phyloP scores from a whole-genome alignment of 306 rosid genomes.

The Prunus mira region DNA sequence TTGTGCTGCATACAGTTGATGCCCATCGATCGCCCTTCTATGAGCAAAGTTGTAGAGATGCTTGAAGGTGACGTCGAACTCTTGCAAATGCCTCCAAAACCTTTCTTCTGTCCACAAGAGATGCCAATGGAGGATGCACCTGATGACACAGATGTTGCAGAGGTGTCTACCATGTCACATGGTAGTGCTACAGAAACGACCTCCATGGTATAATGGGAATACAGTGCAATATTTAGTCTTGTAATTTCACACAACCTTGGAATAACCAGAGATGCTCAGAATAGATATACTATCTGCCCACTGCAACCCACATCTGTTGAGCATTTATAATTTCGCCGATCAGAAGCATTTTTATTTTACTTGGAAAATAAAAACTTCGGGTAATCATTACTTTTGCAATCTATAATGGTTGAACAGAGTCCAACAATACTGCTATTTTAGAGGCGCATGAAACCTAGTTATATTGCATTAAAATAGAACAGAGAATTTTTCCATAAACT shows the following conservation, averaged over 20 bases:
- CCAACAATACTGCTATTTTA: slow-evolving; percentile 23
- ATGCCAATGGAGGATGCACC: neutral
- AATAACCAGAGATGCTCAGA: too few species aligned
- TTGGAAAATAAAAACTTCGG: too few species aligned
- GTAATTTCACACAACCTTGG: neutral
- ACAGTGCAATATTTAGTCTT: neutral
- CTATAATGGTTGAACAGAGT: slow-evolving; percentile 40
- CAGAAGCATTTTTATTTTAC: too few species aligned
- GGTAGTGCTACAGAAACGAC: neutral
- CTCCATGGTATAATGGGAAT: neutral
- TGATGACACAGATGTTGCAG: neutral
- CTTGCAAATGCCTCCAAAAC: slow-evolving; percentile 32
- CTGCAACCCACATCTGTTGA: too few species aligned
- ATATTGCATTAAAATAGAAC: neutral
- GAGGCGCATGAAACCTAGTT: slow-evolving; percentile 12
- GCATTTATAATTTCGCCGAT: too few species aligned
- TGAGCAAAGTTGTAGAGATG: slow-evolving; percentile 31
- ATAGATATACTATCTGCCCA: too few species aligned
- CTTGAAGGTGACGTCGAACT: slow-evolving; percentile 18
- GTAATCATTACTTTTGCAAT: slow-evolving; percentile 68
- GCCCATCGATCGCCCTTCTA: slow-evolving; percentile 32
- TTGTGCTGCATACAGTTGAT: slow-evolving; percentile 41
- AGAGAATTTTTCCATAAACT: neutral
- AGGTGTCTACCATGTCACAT: neutral
- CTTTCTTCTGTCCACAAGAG: slow-evolving; percentile 12